A percentile compares a stretch with the other conserved stretches of the same genome.
These are phyloP conservation scores for Cytospora leucostoma DNA, from an alignment of 2,329 filamentous ascomycete species.

Conservation along the genomic window DNA sequence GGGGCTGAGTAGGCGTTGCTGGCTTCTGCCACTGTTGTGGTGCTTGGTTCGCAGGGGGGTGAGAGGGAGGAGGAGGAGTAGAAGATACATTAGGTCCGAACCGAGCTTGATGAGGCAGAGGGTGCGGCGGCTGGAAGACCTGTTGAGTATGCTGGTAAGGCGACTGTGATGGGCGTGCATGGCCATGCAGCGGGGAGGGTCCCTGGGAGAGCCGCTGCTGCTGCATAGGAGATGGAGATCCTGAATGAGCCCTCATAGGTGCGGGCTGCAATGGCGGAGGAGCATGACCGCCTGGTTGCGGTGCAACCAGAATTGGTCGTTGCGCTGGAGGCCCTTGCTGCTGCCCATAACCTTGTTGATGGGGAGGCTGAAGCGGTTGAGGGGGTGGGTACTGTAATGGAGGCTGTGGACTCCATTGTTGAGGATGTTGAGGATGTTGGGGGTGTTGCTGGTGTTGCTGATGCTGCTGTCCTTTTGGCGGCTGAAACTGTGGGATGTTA, in stretches of 20 bases:
- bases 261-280: slow-evolving; percentile 34
- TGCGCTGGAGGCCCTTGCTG: slow-evolving; percentile 17
- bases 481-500: slow-evolving; percentile 16
- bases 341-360: slow-evolving; percentile 14
- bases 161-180: slow-evolving; percentile 16
- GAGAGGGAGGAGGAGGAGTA: slow-evolving; percentile 20
- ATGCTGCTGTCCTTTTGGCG: slow-evolving; percentile 17
- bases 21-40: slow-evolving; percentile 23
- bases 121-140: slow-evolving; percentile 18
- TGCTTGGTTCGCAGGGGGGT: slow-evolving; percentile 14
- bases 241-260: slow-evolving; percentile 33
- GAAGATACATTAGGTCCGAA: slow-evolving; percentile 18
- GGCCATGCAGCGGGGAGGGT: slow-evolving; percentile 21
- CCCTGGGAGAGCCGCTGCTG: slow-evolving; percentile 19
- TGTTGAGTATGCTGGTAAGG: slow-evolving; percentile 26
- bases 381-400: slow-evolving; percentile 27
- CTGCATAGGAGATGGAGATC: slow-evolving; percentile 32
- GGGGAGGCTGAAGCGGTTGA: slow-evolving; percentile 27
- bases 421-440: slow-evolving; percentile 6
- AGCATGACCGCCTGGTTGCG: slow-evolving; percentile 40
- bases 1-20: slow-evolving; percentile 16
- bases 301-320: slow-evolving; percentile 37
- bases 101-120: slow-evolving; percentile 14
- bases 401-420: slow-evolving; percentile 21
- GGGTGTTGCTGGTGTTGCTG: slow-evolving; percentile 3